Conservation (phyloP, 805 yeast species). For the Candida hispaniensis region DNA sequence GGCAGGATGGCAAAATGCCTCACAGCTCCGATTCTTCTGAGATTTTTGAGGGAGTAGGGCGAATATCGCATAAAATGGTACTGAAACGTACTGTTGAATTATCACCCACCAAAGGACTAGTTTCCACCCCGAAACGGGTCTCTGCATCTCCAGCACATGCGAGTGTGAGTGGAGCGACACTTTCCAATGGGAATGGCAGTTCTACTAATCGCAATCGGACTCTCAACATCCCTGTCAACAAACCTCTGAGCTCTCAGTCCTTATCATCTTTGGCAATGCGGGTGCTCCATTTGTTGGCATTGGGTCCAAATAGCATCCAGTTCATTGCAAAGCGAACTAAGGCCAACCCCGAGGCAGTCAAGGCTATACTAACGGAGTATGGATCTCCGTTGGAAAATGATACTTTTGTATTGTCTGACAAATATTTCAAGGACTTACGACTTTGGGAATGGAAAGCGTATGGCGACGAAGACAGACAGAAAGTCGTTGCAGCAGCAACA, state of each 20-base stretch:
- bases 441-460: constrained; percentile 33
- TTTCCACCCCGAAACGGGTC: too few species aligned
- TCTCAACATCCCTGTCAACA: constrained; percentile 18
- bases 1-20: constrained; percentile 10
- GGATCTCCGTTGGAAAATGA: constrained; percentile 27
- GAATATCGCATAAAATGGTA: constrained; percentile 10
- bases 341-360: constrained; percentile 25
- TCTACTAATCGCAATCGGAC: constrained; percentile 16
- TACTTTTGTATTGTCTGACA: constrained; percentile 25
- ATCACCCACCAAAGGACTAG: constrained; percentile 14
- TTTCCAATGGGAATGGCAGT: constrained; percentile 12
- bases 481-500: constrained; percentile 25
- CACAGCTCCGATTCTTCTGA: too few species aligned
- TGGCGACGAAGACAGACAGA: constrained; percentile 26
- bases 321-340: constrained; percentile 29
- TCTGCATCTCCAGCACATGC: constrained; percentile 16
- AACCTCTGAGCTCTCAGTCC: constrained; percentile 21
- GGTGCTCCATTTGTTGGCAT: constrained; percentile 37
- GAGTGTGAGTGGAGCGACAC: constrained; percentile 10
- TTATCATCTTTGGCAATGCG: constrained; percentile 27
- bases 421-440: constrained; percentile 26
- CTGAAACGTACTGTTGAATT: constrained; percentile 15
- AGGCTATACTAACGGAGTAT: constrained; percentile 26
- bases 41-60: constrained; percentile 8
- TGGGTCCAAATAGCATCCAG: constrained; percentile 36